Evolutionary conservation across 768 basidiomycete genomes (phyloP), one percentile per base, ranked within the genome.

Genomic region (Rhizopogon rudus): DNA sequence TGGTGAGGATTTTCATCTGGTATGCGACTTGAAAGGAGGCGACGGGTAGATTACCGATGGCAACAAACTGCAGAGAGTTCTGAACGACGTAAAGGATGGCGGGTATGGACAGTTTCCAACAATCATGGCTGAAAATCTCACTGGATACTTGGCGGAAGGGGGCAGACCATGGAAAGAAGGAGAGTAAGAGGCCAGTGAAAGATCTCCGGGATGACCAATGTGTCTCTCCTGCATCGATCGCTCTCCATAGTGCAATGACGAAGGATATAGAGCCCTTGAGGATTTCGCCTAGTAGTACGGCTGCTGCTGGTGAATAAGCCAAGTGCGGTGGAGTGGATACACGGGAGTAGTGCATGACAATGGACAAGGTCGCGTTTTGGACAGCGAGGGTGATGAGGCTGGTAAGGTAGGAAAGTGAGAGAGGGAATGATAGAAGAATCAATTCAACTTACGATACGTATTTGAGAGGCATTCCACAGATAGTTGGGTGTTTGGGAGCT

Each of bases 271-370:
- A 76, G 53, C 94, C 92, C 68, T 99, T 99, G 55, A 98, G 77
- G 35, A 98, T 74, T 73, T 99, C 97, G 71, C 94, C 96, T 61
- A 98, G 75, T 33, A 99, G 81, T 28, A 99, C 94, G 22, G 97
- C 97, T 1, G 92, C 81, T 1, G 96, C 94, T 1, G 97, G 93
- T 1, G 92, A 97, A 71, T 99, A 99, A 1, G 91, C 76, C 33
- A 88, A 78, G 41, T 86, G 76, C 2, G 88, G 75, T 7, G 92
- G 83, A 0, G 82, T 89, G 2, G 91, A 89, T 55, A 93, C 87
- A 57, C 97, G 84, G n/a, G 97, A 98, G 72, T 98, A 92, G 76
- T 98, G 94, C 91, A 99, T 96, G 60, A 98, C 91, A 66, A 99
- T 93, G 52, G 94, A 94, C 48, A 99, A 77, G 9, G 91, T 85